phyloP scores from a whole-genome alignment of 2,329 filamentous ascomycete species.

The Botryotinia calthae region DNA sequence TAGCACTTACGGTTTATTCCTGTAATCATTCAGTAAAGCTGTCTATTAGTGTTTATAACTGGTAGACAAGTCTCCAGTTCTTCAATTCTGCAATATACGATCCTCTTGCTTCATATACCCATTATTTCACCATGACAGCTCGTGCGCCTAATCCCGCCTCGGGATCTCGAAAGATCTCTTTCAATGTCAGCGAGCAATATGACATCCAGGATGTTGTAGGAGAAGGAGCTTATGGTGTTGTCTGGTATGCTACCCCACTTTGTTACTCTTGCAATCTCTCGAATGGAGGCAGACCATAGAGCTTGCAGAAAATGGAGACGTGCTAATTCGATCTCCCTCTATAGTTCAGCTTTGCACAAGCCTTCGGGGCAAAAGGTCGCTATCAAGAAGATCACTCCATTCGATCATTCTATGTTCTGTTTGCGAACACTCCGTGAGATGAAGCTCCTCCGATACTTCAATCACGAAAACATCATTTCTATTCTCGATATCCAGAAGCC shows the following conservation, averaged over 20 bases:
- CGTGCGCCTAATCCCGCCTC: conserved; percentile 50
- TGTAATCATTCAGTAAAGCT: conserved; percentile 9
- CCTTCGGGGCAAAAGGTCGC: conserved; percentile 97
- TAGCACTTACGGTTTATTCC: background rate
- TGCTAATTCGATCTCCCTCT: conserved; percentile 14
- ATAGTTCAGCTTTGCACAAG: conserved; percentile 93
- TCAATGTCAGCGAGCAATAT: conserved; percentile 99
- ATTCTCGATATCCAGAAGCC: conserved; percentile 99
- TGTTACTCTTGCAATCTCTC: background rate
- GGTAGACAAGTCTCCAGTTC: conserved; percentile 8
- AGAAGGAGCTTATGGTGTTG: conserved; percentile 96
- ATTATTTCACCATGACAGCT: conserved; percentile 41
- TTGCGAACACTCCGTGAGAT: conserved; percentile 95
- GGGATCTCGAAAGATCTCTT: conserved; percentile 90
- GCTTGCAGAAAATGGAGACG: background rate
- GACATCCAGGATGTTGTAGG: conserved; percentile 99
- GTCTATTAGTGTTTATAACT: background rate
- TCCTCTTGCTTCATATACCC: background rate
- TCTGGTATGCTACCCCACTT: conserved; percentile 63
- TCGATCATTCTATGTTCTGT: conserved; percentile 99
- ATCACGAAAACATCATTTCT: conserved; percentile 99
- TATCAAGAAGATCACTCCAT: conserved; percentile 99
- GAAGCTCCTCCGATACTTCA: conserved; percentile 98
- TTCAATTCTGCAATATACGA: conserved; percentile 6
- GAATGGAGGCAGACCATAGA: background rate